phyloP scores from a whole-genome alignment of 1,284 basidiomycete species.

The Pterula multifida region DNA sequence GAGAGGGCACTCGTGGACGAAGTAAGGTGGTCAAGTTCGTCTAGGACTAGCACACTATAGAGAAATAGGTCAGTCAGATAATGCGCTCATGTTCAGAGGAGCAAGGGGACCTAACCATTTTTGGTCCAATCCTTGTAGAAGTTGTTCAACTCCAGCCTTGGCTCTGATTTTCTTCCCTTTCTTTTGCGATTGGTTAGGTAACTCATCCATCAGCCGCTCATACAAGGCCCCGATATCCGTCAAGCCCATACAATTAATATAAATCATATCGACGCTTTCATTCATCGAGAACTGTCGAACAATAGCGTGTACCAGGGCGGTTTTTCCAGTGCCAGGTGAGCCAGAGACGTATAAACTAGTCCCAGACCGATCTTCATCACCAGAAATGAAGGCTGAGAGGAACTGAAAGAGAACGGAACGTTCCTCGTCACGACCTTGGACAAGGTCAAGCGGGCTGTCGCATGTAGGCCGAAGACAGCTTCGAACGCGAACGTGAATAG shows the following conservation, averaged over 20 bases:
- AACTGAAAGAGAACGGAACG: conserved; percentile 45
- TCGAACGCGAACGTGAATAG: conserved; percentile 50
- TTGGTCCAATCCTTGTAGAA: conserved; percentile 24
- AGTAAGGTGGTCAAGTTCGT: conserved; percentile 69
- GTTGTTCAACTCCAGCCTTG: conserved; percentile 30
- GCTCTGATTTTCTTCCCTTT: conserved; percentile 30
- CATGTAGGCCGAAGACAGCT: conserved; percentile 60
- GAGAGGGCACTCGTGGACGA: conserved; percentile 42
- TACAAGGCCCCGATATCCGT: conserved; percentile 54
- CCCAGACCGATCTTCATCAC: conserved; percentile 12
- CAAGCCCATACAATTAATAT: conserved; percentile 71
- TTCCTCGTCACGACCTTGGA: conserved; percentile 58
- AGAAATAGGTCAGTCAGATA: conserved; percentile 9
- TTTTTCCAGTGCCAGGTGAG: conserved; percentile 73
- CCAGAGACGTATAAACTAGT: conserved; percentile 66
- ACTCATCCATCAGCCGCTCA: conserved; percentile 50
- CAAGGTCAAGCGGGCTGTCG: conserved; percentile 30
- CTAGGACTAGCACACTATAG: conserved; percentile 57
- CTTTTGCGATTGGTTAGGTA: conserved; percentile 23
- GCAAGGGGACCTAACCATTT: conserved; percentile 41
- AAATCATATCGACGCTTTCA: conserved; percentile 34
- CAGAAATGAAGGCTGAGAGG: conserved; percentile 32
- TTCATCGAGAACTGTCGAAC: conserved; percentile 21
- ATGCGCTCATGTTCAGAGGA: conserved; percentile 2
- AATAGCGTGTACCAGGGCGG: conserved; percentile 61